Conservation (phyloP, 2,329 filamentous ascomycete species). For the Colletotrichum liaoningense region DNA sequence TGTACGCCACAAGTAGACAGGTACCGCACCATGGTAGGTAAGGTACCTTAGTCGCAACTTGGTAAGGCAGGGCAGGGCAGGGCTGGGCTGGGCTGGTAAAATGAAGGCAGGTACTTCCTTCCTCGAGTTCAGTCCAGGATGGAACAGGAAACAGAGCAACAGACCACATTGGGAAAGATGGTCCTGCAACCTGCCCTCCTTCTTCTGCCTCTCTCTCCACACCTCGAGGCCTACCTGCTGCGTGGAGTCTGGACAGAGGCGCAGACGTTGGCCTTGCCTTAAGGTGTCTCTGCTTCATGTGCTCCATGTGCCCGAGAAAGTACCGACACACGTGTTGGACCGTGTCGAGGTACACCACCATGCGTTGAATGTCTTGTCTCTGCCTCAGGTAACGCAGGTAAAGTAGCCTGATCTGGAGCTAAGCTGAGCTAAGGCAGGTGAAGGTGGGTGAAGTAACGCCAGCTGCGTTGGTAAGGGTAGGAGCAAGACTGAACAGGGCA, state of each 20-base stretch:
- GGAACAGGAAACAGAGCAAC: background rate
- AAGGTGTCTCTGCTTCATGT: background rate
- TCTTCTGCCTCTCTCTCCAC: background rate
- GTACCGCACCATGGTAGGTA: background rate
- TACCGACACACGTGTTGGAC: background rate
- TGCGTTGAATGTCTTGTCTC: background rate
- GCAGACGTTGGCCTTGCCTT: background rate
- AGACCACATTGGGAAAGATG: background rate
- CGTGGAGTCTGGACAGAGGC: too few species aligned
- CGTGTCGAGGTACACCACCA: background rate
- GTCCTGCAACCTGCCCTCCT: background rate
- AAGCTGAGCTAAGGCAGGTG: slow-evolving; percentile 6
- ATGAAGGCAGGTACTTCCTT: background rate
- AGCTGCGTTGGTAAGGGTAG: too few species aligned
- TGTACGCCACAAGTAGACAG: background rate
- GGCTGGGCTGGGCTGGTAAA: too few species aligned
- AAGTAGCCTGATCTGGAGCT: background rate
- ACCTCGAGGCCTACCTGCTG: background rate
- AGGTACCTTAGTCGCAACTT: too few species aligned
- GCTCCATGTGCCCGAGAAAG: slow-evolving; percentile 8
- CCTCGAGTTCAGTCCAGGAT: background rate
- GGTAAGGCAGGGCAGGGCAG: background rate
- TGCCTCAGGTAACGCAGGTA: background rate
- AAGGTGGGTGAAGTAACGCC: background rate
- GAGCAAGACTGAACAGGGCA: background rate